Base-by-base conservation (phyloP, 768 basidiomycete genomes). In the Symmetrospora coprosmae region DNA sequence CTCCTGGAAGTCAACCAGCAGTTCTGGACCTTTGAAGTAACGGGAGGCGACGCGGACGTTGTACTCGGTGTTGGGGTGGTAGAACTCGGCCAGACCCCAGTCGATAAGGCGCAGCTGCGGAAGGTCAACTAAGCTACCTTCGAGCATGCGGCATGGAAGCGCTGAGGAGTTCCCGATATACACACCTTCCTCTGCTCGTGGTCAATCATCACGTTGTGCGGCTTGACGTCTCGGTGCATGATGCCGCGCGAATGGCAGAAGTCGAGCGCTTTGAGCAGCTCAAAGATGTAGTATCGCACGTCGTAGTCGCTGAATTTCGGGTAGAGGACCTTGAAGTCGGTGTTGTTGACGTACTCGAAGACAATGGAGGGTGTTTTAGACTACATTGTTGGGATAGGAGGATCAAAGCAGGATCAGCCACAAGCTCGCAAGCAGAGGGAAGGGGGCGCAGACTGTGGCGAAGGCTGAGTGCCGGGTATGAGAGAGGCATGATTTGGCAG, bases 151-250 rank as follows among this genome's bases (percentile, higher is more conserved):
- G 16, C 23, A 27, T 4, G 31, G 19, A 35, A 45, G 19, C 14
- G 21, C 16, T 14, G 19, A 8, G 33, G 41, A 47, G 34, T 35
- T 30, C 63, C 64, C 50, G 41, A 48, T 25, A 46, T 19, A 70
- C 75, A 62, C 69, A 87, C 90, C 78, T 91, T 87, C 71, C 87
- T 83, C 73, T 86, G 86, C 68, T 96, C 89, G 71, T 96, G 91
- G 73, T 97, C 92, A 73, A 96, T 96, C 90, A 97, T 96, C 55
- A 97, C 89, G 73, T 97, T 97, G 74, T 94, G 90, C 13, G 92
- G 92, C 71, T 97, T 97, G 61, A 97, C 92, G 72, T 96, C 92
- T 67, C 92, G 78, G 72, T 96, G 91, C 89, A 96, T 96, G 72
- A 97, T 96, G 8, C 92, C 92, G 68, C 91, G 89, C 30, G 92